Base-by-base conservation (phyloP, 148 eudicot genomes). In the Cornus suecica region DNA sequence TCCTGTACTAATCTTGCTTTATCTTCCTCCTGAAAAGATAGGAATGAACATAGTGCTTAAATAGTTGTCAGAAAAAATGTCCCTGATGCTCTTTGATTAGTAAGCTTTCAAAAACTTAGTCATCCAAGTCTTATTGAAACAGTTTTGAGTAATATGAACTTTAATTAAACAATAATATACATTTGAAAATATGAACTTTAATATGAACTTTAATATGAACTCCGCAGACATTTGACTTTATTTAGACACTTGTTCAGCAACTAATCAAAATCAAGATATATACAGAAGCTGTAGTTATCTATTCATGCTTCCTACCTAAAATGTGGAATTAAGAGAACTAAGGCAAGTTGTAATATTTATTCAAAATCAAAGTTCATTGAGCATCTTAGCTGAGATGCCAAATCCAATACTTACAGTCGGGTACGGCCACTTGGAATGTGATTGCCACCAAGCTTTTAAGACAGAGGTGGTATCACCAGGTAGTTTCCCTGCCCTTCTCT, bases 401-500 rank as follows among this genome's bases (percentile, higher is more conserved):
- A n/a, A 65, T 31, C 41, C 27, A 78, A 76, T 62, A 80, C 91
- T 85, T 86, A 94, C 98, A 0, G 98, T 94, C 48, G 98, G 98
- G 77, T 94, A 94, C 60, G 98, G 98, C 98, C 98, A 94, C 81
- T 94, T 94, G 62, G 98, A 85, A 83, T 94, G 98, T 11, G 97
- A 88, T 75, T 91, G 98, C 98, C 98, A 94, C 98, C 98, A 94
- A 81, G 92, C 90, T 74, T 94, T 94, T 52, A 93, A 84, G 72
- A 91, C 92, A 71, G 97, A 91, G 67, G 98, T 94, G 62, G 98
- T 94, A 78, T 94, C 98, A 70, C 98, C 98, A 27, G 98, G 98
- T 16, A 93, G 92, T 80, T 93, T 93, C 69, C 98, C 98, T 0
- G 98, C 98, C 76, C 98, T 88, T 84, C 98, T 93, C 84, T 93